A percentile compares a stretch with the other conserved stretches of the same genome.
Evolutionary conservation across 23 red algal species (phyloP).

Genomic region (Gracilaria domingensis): DNA sequence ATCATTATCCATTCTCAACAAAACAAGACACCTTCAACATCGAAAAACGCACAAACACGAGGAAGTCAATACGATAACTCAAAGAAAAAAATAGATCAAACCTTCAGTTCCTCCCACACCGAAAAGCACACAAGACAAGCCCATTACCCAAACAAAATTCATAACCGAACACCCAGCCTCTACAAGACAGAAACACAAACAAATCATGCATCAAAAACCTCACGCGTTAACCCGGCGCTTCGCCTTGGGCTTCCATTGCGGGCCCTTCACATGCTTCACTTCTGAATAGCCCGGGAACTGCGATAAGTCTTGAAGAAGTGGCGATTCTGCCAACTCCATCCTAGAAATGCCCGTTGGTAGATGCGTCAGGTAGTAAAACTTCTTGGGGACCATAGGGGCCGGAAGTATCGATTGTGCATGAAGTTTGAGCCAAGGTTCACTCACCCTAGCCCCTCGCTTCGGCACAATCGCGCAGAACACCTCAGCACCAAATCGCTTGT

Average conservation of each 20-base stretch:
- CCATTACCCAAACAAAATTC: neutral
- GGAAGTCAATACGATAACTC: neutral
- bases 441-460: conserved; percentile 75
- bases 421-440: conserved; percentile 74
- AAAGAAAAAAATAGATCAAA: neutral
- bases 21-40: conserved; percentile 2
- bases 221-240: conserved; percentile 31
- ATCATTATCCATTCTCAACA: neutral
- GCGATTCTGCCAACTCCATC: conserved; percentile 65
- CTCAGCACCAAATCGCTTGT: conserved; percentile 77
- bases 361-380: conserved; percentile 75
- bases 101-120: neutral
- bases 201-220: neutral
- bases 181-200: no score
- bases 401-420: conserved; percentile 73
- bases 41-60: conserved; percentile 15
- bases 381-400: conserved; percentile 76
- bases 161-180: neutral
- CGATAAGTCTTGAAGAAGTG: conserved; percentile 71
- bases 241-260: conserved; percentile 82
- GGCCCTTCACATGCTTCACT: conserved; percentile 82
- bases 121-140: conserved; percentile 7
- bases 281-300: conserved; percentile 70
- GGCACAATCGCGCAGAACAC: conserved; percentile 85
- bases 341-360: conserved; percentile 66